phyloP scores from a whole-genome alignment of 2,329 filamentous ascomycete genomes.

The Fusarium papillatum region DNA sequence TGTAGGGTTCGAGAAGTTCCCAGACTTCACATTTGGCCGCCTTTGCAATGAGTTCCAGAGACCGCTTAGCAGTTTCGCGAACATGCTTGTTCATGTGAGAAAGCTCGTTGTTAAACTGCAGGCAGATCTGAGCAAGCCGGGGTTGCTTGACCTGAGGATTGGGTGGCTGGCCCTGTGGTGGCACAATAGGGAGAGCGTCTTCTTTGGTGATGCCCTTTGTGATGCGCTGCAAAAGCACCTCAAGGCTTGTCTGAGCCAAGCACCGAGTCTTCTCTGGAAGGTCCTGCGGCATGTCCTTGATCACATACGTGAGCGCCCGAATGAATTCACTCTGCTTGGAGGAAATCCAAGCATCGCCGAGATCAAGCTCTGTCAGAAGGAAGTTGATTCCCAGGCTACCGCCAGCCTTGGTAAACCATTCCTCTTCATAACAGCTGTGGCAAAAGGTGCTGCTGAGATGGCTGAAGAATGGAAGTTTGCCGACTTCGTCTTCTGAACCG shows the following conservation, averaged over 20 bases:
- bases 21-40: conserved; percentile 84
- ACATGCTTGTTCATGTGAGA: conserved; percentile 98
- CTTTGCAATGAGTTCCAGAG: conserved; percentile 85
- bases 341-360: conserved; percentile 87
- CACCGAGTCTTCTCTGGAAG: conserved; percentile 90
- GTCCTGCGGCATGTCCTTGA: conserved; percentile 98
- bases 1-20: conserved; percentile 90
- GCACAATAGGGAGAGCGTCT: conserved; percentile 63
- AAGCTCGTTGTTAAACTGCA: conserved; percentile 88
- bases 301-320: conserved; percentile 93
- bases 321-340: conserved; percentile 90
- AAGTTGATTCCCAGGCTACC: conserved; percentile 92
- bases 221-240: conserved; percentile 83
- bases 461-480: conserved; percentile 86
- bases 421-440: conserved; percentile 96
- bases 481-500: conserved; percentile 78
- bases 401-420: conserved; percentile 98
- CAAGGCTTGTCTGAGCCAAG: conserved; percentile 86
- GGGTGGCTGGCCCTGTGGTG: conserved; percentile 55
- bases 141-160: conserved; percentile 61
- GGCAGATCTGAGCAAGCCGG: conserved; percentile 82
- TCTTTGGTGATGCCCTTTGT: conserved; percentile 85
- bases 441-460: conserved; percentile 88
- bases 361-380: conserved; percentile 85
- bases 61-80: conserved; percentile 85